A percentile compares a stretch with the other conserved stretches of the same genome.
Evolutionary conservation across 108 stramenopile species (phyloP).

Genomic region (Nitzschia sp.): DNA sequence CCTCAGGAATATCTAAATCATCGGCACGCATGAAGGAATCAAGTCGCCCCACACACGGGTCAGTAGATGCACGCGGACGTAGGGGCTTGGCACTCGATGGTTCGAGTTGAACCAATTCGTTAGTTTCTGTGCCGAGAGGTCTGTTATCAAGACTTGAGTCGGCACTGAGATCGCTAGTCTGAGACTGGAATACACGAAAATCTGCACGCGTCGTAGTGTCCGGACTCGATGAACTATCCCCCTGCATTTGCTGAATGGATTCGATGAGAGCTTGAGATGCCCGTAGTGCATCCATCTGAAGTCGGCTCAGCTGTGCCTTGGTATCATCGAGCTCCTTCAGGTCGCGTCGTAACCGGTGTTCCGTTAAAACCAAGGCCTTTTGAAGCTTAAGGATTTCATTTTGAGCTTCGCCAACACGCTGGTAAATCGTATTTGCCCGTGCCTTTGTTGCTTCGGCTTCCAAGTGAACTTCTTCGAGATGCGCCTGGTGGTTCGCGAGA

Average conservation of each 20-base stretch:
- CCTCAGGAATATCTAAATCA: conserved; percentile 18
- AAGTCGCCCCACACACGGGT: background rate
- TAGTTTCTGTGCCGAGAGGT: background rate
- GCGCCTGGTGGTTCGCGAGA: conserved; percentile 4
- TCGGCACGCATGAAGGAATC: conserved; percentile 33
- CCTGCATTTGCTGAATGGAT: conserved; percentile 12
- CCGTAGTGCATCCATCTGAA: conserved; percentile 3
- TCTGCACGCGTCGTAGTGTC: background rate
- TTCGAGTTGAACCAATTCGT: background rate
- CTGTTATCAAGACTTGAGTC: background rate
- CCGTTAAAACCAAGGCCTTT: conserved; percentile 3
- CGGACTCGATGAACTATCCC: background rate
- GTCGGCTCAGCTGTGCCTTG: conserved; percentile 3
- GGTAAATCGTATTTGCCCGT: conserved; percentile 9
- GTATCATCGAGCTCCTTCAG: conserved; percentile 8
- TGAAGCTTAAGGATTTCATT: conserved; percentile 11
- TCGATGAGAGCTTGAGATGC: conserved; percentile 6
- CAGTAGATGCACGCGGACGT: conserved; percentile 3
- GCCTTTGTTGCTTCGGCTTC: conserved; percentile 6
- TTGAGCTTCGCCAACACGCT: conserved; percentile 3
- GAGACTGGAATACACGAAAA: no score
- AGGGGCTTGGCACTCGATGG: background rate
- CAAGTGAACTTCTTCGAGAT: conserved; percentile 13
- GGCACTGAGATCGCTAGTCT: no score
- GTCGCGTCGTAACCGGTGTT: conserved; percentile 6